These are phyloP conservation scores for Maudiozyma humilis DNA, from an alignment of 1,139 yeast species.

Conservation along the genomic window DNA sequence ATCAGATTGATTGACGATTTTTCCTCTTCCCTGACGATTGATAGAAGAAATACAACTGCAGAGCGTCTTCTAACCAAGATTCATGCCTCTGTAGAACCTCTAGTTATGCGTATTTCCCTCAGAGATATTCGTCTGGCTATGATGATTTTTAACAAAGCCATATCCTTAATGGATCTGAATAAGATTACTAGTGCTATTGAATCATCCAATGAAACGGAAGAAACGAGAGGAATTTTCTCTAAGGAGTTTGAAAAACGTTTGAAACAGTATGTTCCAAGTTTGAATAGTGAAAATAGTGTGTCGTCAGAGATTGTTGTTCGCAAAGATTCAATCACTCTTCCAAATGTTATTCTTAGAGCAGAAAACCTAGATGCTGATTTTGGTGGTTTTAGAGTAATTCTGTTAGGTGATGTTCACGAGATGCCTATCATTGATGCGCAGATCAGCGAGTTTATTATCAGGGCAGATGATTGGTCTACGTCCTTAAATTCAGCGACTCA, in stretches of 20 bases:
- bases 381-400: constrained; percentile 77
- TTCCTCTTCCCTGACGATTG: constrained; percentile 67
- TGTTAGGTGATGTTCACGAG: constrained; percentile 91
- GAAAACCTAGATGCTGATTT: constrained; percentile 65
- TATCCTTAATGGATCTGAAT: constrained; percentile 37
- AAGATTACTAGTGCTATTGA: constrained; percentile 10
- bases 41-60: constrained; percentile 55
- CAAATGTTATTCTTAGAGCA: constrained; percentile 44
- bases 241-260: constrained; percentile 54
- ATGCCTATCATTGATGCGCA: constrained; percentile 82
- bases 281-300: constrained; percentile 26
- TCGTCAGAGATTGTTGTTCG: background rate
- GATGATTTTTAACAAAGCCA: constrained; percentile 63
- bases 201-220: background rate
- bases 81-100: constrained; percentile 69
- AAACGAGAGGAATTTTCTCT: constrained; percentile 34
- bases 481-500: constrained; percentile 67
- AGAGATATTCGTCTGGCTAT: constrained; percentile 80
- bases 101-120: constrained; percentile 71
- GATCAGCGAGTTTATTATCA: constrained; percentile 62
- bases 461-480: constrained; percentile 84
- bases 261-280: constrained; percentile 61
- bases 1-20: constrained; percentile 83
- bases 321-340: background rate
- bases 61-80: constrained; percentile 54